phyloP scores from a whole-genome alignment of 371 early-diverging fungal species.

The Saksenaea vasiformis region DNA sequence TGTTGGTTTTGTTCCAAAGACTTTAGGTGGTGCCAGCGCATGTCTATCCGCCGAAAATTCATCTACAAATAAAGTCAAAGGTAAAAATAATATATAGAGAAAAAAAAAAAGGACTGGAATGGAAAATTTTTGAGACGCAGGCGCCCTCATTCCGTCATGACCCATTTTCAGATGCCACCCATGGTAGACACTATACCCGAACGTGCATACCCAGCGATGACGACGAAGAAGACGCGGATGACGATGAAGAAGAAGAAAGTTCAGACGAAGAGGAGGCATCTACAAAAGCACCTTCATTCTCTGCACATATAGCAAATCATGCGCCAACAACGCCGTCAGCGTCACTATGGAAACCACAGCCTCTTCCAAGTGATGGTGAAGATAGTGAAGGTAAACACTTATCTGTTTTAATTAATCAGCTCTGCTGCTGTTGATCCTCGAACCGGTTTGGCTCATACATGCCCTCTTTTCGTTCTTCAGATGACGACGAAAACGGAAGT shows the following conservation, averaged over 20 bases:
- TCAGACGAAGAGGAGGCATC: neutral
- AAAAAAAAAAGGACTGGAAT: neutral
- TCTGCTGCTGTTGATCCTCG: neutral
- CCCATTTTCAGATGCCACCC: slow-evolving; percentile 7
- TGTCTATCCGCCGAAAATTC: neutral
- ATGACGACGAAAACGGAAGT: slow-evolving; percentile 3
- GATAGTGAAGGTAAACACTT: neutral
- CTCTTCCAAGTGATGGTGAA: slow-evolving; percentile 45
- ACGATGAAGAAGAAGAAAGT: slow-evolving; percentile 22
- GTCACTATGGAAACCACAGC: slow-evolving; percentile 14
- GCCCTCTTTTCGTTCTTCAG: neutral
- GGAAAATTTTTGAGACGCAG: slow-evolving; percentile 2
- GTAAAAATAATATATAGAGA: neutral
- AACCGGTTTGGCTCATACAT: neutral
- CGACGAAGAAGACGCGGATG: slow-evolving; percentile 28
- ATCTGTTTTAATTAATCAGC: neutral
- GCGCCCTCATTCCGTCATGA: neutral
- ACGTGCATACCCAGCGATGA: slow-evolving; percentile 47
- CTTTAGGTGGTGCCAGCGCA: neutral
- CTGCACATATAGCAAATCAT: neutral
- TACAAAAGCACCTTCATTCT: neutral
- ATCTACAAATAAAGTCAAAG: neutral
- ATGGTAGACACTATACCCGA: slow-evolving; percentile 28
- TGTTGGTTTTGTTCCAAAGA: neutral
- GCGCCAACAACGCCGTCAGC: neutral